Percentiles rank a stretch among this genome's conserved stretches.
These are phyloP conservation scores for Phlyctochytrium planicorne DNA, from an alignment of 192 early-diverging fungal species.

Conservation along the genomic window DNA sequence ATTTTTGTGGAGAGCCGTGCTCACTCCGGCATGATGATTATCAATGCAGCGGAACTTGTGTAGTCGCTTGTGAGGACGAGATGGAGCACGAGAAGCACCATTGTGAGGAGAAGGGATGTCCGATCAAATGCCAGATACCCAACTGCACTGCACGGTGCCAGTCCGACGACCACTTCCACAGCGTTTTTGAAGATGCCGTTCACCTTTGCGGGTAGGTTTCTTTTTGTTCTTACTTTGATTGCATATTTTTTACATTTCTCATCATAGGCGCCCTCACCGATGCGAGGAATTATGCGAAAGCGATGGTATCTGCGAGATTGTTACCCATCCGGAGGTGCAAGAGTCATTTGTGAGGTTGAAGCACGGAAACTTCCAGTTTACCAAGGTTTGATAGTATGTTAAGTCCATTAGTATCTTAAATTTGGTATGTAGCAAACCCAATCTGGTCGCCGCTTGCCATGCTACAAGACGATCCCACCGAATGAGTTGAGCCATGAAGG, in stretches of 20 bases:
- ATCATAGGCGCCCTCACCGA: slow-evolving; percentile 6
- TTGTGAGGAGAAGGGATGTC: neutral
- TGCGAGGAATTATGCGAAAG: slow-evolving; percentile 20
- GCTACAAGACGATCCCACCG: slow-evolving; percentile 35
- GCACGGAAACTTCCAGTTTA: slow-evolving; percentile 14
- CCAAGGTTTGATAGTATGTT: slow-evolving; percentile 6
- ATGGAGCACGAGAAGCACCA: neutral
- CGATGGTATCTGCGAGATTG: slow-evolving; percentile 39
- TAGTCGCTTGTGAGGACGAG: neutral
- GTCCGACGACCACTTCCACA: slow-evolving; percentile 11
- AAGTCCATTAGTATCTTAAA: neutral
- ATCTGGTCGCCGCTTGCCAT: slow-evolving; percentile 19
- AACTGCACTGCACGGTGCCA: neutral
- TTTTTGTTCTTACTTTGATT: no score
- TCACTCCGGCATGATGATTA: slow-evolving; percentile 22
- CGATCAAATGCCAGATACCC: slow-evolving; percentile 7
- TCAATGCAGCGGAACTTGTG: neutral
- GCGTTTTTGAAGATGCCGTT: neutral
- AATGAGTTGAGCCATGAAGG: slow-evolving; percentile 30
- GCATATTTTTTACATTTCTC: no score
- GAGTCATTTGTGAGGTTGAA: neutral
- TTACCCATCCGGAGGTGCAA: slow-evolving; percentile 16
- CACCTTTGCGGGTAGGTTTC: slow-evolving; percentile 37
- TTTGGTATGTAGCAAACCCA: slow-evolving; percentile 31
- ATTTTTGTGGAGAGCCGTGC: slow-evolving; percentile 36